Conservation (phyloP, 805 yeast species). For the Lachancea dasiensis region DNA sequence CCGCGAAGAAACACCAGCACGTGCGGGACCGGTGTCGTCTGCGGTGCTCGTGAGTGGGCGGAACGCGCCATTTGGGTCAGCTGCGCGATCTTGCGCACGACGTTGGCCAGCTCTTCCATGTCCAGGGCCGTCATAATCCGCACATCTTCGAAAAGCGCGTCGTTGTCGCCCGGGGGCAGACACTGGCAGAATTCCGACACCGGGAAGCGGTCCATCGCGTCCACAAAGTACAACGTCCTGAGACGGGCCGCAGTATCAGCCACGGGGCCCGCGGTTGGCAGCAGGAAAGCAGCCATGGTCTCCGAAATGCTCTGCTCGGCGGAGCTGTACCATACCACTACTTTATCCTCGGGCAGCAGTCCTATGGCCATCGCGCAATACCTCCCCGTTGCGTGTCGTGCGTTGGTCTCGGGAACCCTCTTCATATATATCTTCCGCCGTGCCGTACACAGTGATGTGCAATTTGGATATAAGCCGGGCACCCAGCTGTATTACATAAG, state of each 20-base stretch:
- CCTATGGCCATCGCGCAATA: background rate
- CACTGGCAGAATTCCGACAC: constrained; percentile 19
- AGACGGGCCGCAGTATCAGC: background rate
- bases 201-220: constrained; percentile 30
- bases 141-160: constrained; percentile 23
- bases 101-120: constrained; percentile 19
- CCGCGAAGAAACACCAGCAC: constrained; percentile 21
- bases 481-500: too few relatives aligned
- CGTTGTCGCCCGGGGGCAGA: constrained; percentile 15
- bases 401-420: too few relatives aligned
- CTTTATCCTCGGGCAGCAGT: background rate
- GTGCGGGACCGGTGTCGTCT: constrained; percentile 3
- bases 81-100: constrained; percentile 15
- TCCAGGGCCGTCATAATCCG: constrained; percentile 26
- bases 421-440: too few relatives aligned
- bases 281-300: constrained; percentile 4
- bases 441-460: too few relatives aligned
- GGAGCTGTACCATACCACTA: constrained; percentile 5
- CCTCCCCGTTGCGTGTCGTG: background rate
- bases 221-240: constrained; percentile 24
- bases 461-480: too few relatives aligned
- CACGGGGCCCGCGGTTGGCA: background rate
- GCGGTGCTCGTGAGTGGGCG: background rate
- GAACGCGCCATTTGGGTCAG: constrained; percentile 3
- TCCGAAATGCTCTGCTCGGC: constrained; percentile 1